phyloP scores from a whole-genome alignment of 768 basidiomycete species.

The Agrocybe pediades region DNA sequence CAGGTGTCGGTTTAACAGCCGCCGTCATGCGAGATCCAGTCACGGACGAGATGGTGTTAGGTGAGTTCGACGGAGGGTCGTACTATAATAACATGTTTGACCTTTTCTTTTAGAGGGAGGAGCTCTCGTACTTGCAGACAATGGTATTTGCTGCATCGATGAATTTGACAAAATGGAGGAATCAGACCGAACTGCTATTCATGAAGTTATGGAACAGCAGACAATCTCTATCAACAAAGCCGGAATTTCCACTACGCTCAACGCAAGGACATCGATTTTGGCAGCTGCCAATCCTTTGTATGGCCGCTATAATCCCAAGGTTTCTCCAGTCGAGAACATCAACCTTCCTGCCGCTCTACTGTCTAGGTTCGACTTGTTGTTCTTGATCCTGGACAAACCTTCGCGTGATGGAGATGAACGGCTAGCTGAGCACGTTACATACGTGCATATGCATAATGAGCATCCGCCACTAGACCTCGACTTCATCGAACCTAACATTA shows the following conservation, averaged over 20 bases:
- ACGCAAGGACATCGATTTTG: conserved; percentile 95
- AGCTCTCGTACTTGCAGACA: conserved; percentile 97
- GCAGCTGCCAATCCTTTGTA: conserved; percentile 98
- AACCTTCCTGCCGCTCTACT: conserved; percentile 96
- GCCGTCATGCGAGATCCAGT: conserved; percentile 99
- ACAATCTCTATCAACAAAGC: conserved; percentile 99
- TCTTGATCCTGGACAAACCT: conserved; percentile 96
- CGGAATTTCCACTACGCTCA: conserved; percentile 97
- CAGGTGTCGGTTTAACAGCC: conserved; percentile 97
- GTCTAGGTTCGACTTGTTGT: conserved; percentile 95
- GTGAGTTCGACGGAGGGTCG: conserved; percentile 58
- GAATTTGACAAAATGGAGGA: conserved; percentile 99
- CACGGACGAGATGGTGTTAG: conserved; percentile 98
- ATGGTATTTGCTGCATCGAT: conserved; percentile 99
- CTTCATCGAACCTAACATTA: conserved; percentile 80
- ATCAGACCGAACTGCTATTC: conserved; percentile 94
- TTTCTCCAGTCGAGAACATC: conserved; percentile 98
- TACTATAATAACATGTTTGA: neutral
- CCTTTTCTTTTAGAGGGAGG: conserved; percentile 79
- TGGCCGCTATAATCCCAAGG: conserved; percentile 96
- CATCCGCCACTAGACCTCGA: conserved; percentile 88
- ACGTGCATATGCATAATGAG: conserved; percentile 94
- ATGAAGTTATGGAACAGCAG: conserved; percentile 99
- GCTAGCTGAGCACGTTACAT: conserved; percentile 94
- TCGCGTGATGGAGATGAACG: conserved; percentile 94